Evolutionary conservation across 805 yeast genomes (phyloP), one percentile per base, ranked within the genome.

Genomic region (Zygosaccharomyces kombuchaensis): DNA sequence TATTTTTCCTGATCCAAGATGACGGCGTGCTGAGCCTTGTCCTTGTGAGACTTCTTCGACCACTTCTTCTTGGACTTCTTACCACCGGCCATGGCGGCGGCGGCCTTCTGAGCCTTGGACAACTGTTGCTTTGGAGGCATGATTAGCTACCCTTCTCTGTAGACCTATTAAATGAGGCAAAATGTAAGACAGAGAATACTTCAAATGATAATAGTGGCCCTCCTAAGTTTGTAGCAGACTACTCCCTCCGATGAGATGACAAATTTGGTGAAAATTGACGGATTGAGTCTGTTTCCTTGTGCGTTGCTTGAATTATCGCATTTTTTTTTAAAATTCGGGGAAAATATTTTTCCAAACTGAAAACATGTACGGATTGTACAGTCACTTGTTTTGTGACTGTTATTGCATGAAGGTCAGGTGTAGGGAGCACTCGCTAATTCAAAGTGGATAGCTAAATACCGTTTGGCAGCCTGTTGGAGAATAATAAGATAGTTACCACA

Each of bases 71-170:
- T 93, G 77, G 96, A 88, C 74, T 91, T 89, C 87, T 90, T 90
- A 84, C 97, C 96, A 86, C 97, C 97, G 75, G 97, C 96, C 84
- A 88, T 81, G 76, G 97, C 98, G 81, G 98, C 98, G 71, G 98
- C 97, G 72, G 96, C 96, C 82, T 91, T 91, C 72, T 96, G 97
- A 77, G 97, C 97, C 82, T 91, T 91, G 71, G 96, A 85, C 77
- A 88, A 90, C 84, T 91, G 97, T 80, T 87, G 80, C 81, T 91
- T 91, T 82, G 96, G 96, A 77, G 97, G 96, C 97, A 91, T 88
- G 76, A 82, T 78, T 64, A 38, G 36, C 36, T 32, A 31, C 31
- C 34, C 23, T 23, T 29, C 21, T 36, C 36, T 30, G 19, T 13
- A 9, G 36, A 9, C 25, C 34, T 13, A 19, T 29, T 17, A 29